Evolutionary conservation across 2,329 filamentous ascomycete species (phyloP), one percentile per base, ranked within the genome.

Genomic region (Cercospora citrullina): DNA sequence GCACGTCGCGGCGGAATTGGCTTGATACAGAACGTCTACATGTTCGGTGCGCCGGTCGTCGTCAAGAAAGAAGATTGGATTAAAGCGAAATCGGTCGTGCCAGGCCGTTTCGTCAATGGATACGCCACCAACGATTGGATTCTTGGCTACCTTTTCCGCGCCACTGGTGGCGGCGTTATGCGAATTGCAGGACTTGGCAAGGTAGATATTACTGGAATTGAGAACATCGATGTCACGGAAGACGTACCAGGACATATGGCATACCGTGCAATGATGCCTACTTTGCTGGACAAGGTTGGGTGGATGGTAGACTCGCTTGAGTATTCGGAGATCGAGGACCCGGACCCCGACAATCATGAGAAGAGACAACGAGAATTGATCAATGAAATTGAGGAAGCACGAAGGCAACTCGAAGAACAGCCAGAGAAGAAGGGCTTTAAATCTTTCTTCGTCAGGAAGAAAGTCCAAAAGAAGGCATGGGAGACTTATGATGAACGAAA

Each of bases 81-180:
- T 26, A 90, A 87, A 74, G 91, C 90, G 9, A 88, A 91, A 65
- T 90, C 90, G n/a, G 90, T 97, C 3, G 91, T 98, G 3, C 87
- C 92, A 7, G 95, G 95, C n/a, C 88, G 94, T 51, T 97, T 98
- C 73, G 89, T 99, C 71, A 99, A 97, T 76, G 95, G 92, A 16
- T 99, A 94, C 81, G 92, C 95, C 73, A 91, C 87, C 59, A 97
- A 95, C 77, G 95, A 99, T 81, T 99, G 95, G 95, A 98, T 99
- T 75, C 81, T 99, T 60, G 85, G 88, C 14, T 99, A 99, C 77
- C 87, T 99, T 1, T 99, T 99, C 85, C 91, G 95, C 14, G 87
- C 97, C 51, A 99, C 95, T 3, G 91, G 90, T 72, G 95, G 95
- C 72, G 95, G 95, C 53, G 94, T 98, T 75, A 91, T 93, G 79